Conservation (phyloP, 2,329 filamentous ascomycete species). For the Balansia obtecta region DNA sequence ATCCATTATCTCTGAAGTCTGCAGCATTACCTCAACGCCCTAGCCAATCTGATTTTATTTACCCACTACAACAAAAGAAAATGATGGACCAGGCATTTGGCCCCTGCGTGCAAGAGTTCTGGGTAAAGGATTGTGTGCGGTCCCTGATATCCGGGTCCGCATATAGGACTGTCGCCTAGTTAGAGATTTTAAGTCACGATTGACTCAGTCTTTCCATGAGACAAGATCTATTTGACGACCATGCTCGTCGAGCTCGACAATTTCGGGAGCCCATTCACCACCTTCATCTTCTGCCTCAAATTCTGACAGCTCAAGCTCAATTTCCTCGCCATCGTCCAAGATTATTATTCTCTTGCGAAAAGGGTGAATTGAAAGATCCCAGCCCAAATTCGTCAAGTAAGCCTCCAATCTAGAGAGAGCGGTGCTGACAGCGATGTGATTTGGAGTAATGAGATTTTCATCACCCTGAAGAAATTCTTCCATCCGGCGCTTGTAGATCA, state of each 20-base stretch:
- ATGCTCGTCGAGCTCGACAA: constrained; percentile 39
- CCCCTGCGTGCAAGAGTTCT: no score
- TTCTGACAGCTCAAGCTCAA: constrained; percentile 34
- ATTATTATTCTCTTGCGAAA: constrained; percentile 34
- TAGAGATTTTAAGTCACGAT: neutral
- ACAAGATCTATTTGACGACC: constrained; percentile 40
- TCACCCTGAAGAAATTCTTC: constrained; percentile 31
- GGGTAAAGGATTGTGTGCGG: no score
- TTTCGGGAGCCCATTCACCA: constrained; percentile 39
- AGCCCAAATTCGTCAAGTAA: constrained; percentile 31
- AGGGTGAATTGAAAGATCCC: constrained; percentile 42
- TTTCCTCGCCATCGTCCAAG: constrained; percentile 40
- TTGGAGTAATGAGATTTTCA: constrained; percentile 18
- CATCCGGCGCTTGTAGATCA: constrained; percentile 41
- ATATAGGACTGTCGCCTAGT: neutral
- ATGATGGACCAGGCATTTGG: no score
- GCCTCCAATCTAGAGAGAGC: constrained; percentile 30
- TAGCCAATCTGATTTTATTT: neutral
- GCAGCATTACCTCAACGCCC: neutral
- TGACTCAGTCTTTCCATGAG: constrained; percentile 29
- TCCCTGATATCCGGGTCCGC: no score
- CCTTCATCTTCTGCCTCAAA: constrained; percentile 41
- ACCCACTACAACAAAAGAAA: no score
- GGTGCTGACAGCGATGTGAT: constrained; percentile 31
- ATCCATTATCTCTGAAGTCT: neutral